Percentiles rank a stretch among this genome's conserved stretches.
Evolutionary conservation across 1,284 basidiomycete species (phyloP).

Genomic region (Sporisorium exsertum): DNA sequence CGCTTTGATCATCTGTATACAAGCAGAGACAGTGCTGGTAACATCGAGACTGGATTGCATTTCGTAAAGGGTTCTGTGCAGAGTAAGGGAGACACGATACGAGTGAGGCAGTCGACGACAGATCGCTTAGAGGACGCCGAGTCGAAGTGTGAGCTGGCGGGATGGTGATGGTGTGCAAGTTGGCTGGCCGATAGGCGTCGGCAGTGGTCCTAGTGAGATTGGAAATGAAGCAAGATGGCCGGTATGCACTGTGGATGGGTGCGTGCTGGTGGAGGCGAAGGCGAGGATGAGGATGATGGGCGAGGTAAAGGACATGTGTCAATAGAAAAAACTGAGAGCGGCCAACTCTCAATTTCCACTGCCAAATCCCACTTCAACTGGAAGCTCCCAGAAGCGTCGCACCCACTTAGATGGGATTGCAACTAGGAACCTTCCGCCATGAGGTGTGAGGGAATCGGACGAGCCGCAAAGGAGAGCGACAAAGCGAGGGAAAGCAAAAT

Average conservation of each 20-base stretch:
- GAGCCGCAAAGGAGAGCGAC: too few relatives aligned
- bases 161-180: constrained; percentile 2
- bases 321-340: too few relatives aligned
- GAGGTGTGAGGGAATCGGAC: too few relatives aligned
- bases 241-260: neutral
- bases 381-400: too few relatives aligned
- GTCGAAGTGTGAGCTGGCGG: neutral
- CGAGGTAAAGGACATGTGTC: constrained; percentile 4
- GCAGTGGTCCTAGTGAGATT: constrained; percentile 9
- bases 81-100: neutral
- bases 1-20: constrained; percentile 2
- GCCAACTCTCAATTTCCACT: too few relatives aligned
- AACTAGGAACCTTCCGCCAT: too few relatives aligned
- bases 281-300: neutral
- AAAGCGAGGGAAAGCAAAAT: too few relatives aligned
- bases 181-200: constrained; percentile 13
- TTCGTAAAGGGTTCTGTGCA: constrained; percentile 10
- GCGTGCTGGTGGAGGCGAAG: neutral
- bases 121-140: neutral
- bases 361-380: too few relatives aligned
- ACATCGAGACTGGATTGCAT: constrained; percentile 21
- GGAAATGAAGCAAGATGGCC: neutral
- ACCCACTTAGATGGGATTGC: too few relatives aligned
- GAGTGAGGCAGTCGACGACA: neutral
- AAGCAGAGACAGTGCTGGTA: neutral